Percentiles rank a stretch among this genome's conserved stretches.
phyloP scores from a whole-genome alignment of 306 rosid species.

The Cicer arietinum region DNA sequence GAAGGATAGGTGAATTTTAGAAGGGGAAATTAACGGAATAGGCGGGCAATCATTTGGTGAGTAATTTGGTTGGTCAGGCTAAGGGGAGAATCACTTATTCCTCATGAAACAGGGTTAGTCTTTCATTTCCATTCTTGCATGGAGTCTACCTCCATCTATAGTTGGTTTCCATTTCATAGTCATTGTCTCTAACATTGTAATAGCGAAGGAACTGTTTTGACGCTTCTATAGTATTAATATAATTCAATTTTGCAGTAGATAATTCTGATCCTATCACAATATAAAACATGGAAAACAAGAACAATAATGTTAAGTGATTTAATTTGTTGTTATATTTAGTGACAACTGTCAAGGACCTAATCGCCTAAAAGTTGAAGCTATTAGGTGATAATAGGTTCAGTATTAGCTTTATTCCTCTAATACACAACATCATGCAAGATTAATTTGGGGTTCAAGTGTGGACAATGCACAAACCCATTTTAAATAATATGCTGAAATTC shows the following conservation, averaged over 20 bases:
- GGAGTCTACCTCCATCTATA: background rate
- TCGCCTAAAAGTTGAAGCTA: background rate
- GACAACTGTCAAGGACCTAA: background rate
- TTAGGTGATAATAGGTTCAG: background rate
- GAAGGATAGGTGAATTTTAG: background rate
- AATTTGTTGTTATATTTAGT: background rate
- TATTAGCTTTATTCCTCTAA: conserved; percentile 21
- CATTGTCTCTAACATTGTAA: background rate
- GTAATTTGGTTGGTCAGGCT: background rate
- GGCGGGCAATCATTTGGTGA: background rate
- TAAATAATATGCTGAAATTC: background rate
- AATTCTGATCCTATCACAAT: background rate
- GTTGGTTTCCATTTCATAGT: background rate
- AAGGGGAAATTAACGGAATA: background rate
- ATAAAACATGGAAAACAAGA: background rate
- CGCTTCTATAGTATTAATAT: background rate
- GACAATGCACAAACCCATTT: background rate
- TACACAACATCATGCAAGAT: conserved; percentile 21
- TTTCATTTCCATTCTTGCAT: background rate
- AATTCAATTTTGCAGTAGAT: background rate
- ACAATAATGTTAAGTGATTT: conserved; percentile 7
- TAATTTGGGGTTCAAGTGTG: background rate
- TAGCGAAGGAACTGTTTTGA: background rate
- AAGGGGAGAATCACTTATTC: background rate
- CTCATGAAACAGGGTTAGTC: background rate